A percentile compares a stretch with the other conserved stretches of the same genome.
These are phyloP conservation scores for Verticillium tricorpus DNA, from an alignment of 2,329 filamentous ascomycete genomes.

Conservation along the genomic window DNA sequence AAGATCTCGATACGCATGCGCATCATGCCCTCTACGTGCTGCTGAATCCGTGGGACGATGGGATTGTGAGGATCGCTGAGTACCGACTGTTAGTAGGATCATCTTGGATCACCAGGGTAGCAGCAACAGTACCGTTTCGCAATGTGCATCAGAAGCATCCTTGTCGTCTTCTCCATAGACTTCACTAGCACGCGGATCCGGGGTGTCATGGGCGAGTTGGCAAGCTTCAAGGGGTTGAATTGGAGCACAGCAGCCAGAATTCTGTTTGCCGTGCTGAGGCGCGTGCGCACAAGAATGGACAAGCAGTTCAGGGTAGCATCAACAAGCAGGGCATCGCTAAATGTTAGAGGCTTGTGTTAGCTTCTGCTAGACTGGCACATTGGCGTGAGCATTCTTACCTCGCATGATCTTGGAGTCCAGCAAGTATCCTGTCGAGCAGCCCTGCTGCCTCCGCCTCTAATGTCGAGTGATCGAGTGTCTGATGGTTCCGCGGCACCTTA, in stretches of 20 bases:
- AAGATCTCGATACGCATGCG: conserved; percentile 74
- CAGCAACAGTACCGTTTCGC: conserved; percentile 58
- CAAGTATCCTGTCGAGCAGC: conserved; percentile 81
- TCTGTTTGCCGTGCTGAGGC: conserved; percentile 76
- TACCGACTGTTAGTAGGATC: conserved; percentile 16
- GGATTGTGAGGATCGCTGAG: conserved; percentile 75
- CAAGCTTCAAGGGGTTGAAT: conserved; percentile 86
- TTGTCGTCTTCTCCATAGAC: conserved; percentile 92
- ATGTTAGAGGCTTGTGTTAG: background rate
- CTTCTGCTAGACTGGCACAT: background rate
- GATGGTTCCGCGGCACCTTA: conserved; percentile 78
- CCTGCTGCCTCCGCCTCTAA: conserved; percentile 92
- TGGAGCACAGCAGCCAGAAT: conserved; percentile 81
- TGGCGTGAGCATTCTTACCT: conserved; percentile 53
- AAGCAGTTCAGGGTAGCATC: conserved; percentile 90
- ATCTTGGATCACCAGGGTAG: background rate
- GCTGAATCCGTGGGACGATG: conserved; percentile 72
- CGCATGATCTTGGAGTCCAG: conserved; percentile 78
- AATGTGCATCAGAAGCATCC: conserved; percentile 78
- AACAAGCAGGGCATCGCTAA: conserved; percentile 79
- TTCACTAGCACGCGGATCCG: conserved; percentile 77
- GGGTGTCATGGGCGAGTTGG: conserved; percentile 70
- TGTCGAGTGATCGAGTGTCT: conserved; percentile 70
- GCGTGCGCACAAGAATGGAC: conserved; percentile 74
- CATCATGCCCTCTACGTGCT: conserved; percentile 78